phyloP scores from a whole-genome alignment of 768 basidiomycete genomes.

The Hortiboletus campestris region DNA sequence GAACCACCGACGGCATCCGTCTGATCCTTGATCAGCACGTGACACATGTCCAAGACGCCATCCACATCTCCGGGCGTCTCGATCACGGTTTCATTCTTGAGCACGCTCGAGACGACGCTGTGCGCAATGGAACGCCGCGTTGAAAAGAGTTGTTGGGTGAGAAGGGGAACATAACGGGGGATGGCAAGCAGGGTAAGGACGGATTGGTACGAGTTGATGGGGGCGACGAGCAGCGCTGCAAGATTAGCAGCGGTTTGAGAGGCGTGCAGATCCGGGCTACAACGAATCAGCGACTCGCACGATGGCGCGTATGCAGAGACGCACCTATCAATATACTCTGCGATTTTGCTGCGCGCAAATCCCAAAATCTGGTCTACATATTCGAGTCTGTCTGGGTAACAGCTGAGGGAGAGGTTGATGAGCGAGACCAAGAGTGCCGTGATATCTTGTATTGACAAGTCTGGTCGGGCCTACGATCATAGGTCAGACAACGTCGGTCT shows the following conservation, averaged over 20 bases:
- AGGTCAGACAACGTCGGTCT: not conserved
- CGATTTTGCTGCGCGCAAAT: constrained; percentile 84
- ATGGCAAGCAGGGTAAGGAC: constrained; percentile 97
- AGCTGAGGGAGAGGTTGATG: constrained; percentile 91
- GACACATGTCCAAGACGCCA: constrained; percentile 89
- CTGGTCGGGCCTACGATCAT: constrained; percentile 79
- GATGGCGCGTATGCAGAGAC: constrained; percentile 8
- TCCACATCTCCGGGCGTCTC: constrained; percentile 93
- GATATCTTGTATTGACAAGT: constrained; percentile 95
- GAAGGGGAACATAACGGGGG: constrained; percentile 81
- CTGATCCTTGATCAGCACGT: constrained; percentile 88
- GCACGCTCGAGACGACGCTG: constrained; percentile 88
- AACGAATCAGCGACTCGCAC: constrained; percentile 1
- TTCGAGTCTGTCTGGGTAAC: constrained; percentile 95
- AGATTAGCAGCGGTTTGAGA: constrained; percentile 87
- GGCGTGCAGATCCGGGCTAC: constrained; percentile 83
- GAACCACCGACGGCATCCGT: constrained; percentile 48
- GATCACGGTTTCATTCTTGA: constrained; percentile 96
- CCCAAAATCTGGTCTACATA: constrained; percentile 95
- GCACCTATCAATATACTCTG: constrained; percentile 80
- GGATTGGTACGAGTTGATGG: constrained; percentile 95
- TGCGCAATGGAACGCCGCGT: constrained; percentile 92
- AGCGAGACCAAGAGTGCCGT: constrained; percentile 95
- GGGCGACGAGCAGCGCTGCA: constrained; percentile 87
- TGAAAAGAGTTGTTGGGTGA: constrained; percentile 82